Percentiles rank a stretch among this genome's conserved stretches.
Conservation (phyloP, 2,329 filamentous ascomycete species). For the Botrytis byssoidea region DNA sequence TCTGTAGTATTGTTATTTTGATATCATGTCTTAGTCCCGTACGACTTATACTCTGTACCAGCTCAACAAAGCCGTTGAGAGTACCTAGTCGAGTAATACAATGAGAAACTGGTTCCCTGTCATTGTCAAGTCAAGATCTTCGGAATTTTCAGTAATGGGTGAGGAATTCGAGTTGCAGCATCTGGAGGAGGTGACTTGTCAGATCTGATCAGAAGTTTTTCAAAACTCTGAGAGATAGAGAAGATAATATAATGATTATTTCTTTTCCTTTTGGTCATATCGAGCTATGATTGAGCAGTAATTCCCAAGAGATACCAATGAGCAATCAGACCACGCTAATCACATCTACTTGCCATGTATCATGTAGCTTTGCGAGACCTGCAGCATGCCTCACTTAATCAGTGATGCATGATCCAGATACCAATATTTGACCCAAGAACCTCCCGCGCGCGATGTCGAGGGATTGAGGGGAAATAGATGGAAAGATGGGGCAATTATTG, state of each 20-base stretch:
- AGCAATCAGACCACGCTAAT: conserved; percentile 18
- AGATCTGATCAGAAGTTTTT: background rate
- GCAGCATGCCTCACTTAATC: conserved; percentile 19
- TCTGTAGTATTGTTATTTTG: conserved; percentile 7
- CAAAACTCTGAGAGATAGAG: background rate
- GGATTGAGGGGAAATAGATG: background rate
- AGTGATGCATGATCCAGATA: conserved; percentile 18
- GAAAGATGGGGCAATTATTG: background rate
- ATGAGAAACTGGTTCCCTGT: background rate
- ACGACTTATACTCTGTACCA: background rate
- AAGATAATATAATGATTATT: background rate
- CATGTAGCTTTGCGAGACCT: conserved; percentile 19
- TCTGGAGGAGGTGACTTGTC: background rate
- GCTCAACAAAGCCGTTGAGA: conserved; percentile 16
- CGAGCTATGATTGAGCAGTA: background rate
- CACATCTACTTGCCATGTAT: conserved; percentile 19
- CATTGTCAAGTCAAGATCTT: conserved; percentile 4
- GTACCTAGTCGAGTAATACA: conserved; percentile 1
- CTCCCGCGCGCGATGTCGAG: background rate
- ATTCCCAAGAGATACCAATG: background rate
- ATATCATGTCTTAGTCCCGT: conserved; percentile 16
- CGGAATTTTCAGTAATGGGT: background rate
- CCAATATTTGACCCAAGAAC: background rate
- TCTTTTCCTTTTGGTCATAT: background rate
- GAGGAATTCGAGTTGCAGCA: background rate